Evolutionary conservation across 768 basidiomycete species (phyloP).

Genomic region (Phylloporus sp.): DNA sequence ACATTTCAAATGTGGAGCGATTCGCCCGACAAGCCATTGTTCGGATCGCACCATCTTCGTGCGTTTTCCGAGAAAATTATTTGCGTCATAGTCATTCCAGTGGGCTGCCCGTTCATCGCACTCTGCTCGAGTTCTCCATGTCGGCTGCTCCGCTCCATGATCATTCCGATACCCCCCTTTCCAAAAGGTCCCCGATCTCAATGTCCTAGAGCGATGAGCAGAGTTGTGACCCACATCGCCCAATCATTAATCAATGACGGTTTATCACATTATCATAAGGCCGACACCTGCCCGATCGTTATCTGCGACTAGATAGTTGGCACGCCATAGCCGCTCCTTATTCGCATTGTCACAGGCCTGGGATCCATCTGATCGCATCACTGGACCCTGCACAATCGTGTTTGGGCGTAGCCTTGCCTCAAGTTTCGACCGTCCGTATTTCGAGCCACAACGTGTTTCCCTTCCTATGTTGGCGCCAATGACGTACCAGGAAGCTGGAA

Average conservation of each 20-base stretch:
- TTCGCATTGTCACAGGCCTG: slow-evolving; percentile 16
- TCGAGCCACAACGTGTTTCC: slow-evolving; percentile 2
- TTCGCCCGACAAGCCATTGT: slow-evolving; percentile 11
- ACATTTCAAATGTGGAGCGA: slow-evolving; percentile 9
- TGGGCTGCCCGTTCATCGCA: neutral
- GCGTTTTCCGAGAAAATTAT: neutral
- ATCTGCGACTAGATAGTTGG: slow-evolving; percentile 4
- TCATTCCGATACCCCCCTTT: neutral
- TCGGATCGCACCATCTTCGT: slow-evolving; percentile 2
- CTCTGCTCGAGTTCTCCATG: neutral
- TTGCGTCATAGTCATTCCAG: slow-evolving; percentile 1
- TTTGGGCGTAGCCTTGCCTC: slow-evolving; percentile 4
- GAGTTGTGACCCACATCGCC: slow-evolving; percentile 2
- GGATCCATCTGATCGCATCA: slow-evolving; percentile 16
- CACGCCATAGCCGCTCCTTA: slow-evolving; percentile 1
- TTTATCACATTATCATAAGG: slow-evolving; percentile 2
- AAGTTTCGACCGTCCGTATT: neutral
- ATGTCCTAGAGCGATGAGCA: neutral
- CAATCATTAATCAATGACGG: neutral
- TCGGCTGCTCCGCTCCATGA: neutral
- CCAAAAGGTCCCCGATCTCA: neutral
- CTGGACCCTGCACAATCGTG: slow-evolving; percentile 18
- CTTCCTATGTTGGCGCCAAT: neutral
- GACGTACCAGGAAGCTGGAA: slow-evolving; percentile 4
- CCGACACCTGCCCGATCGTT: slow-evolving; percentile 1